These are phyloP conservation scores for Luffa acutangula DNA, from an alignment of 306 rosid genomes.

Conservation along the genomic window DNA sequence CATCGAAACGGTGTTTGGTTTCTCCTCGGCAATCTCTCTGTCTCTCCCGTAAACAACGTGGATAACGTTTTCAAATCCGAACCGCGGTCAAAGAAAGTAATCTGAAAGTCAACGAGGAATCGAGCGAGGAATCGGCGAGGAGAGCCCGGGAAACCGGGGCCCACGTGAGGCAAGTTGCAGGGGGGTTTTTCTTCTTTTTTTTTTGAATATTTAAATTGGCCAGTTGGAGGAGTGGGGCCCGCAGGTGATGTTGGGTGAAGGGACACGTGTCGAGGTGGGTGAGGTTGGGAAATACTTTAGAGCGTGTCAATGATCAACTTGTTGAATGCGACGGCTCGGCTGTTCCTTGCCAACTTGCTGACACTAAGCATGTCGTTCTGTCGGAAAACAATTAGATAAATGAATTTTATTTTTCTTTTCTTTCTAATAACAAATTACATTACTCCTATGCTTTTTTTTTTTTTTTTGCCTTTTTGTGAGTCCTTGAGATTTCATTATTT, in stretches of 20 bases:
- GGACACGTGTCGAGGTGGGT: constrained; percentile 11
- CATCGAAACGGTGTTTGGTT: not conserved
- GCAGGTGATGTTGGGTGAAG: not conserved
- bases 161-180: constrained; percentile 4
- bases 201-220: not conserved
- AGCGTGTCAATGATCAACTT: constrained; percentile 6
- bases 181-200: not conserved
- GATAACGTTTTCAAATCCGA: not conserved
- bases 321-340: constrained; percentile 15
- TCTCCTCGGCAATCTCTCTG: not conserved
- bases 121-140: not conserved
- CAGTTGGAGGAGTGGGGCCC: not conserved
- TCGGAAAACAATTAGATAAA: not conserved
- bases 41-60: constrained; percentile 1
- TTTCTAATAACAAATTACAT: not conserved
- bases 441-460: not conserved
- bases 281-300: not conserved
- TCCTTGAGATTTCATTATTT: not conserved
- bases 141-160: not conserved
- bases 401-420: not conserved
- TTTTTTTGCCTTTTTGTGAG: not conserved
- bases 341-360: constrained; percentile 12
- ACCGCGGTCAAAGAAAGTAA: not conserved
- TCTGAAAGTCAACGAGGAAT: not conserved
- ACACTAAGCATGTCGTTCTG: constrained; percentile 4